Percentiles rank a stretch among this genome's conserved stretches.
Evolutionary conservation across 2,329 filamentous ascomycete species (phyloP).

Genomic region (Botrytis aclada): DNA sequence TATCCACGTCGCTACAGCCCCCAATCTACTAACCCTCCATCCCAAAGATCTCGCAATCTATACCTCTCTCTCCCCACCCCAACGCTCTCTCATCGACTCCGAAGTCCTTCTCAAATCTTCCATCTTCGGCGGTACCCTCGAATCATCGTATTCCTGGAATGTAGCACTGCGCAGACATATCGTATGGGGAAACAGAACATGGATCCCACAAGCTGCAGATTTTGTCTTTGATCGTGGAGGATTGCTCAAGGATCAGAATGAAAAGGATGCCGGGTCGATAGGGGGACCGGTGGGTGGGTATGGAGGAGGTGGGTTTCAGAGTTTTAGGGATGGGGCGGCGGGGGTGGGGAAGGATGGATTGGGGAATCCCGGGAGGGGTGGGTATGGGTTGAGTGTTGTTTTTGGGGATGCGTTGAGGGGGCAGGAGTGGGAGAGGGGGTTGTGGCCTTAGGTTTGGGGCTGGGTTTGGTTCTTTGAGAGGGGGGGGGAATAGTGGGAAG

Average conservation of each 20-base stretch:
- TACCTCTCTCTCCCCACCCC: not conserved
- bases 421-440: conserved; percentile 14
- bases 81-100: conserved; percentile 4
- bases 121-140: conserved; percentile 13
- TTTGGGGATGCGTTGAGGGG: conserved; percentile 9
- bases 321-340: conserved; percentile 17
- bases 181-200: conserved; percentile 16
- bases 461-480: not conserved
- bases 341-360: not conserved
- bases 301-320: conserved; percentile 17
- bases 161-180: conserved; percentile 12
- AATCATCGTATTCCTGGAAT: conserved; percentile 7
- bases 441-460: conserved; percentile 14
- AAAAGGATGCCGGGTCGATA: not conserved
- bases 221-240: conserved; percentile 1
- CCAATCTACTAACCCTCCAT: not conserved
- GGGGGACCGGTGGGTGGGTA: conserved; percentile 12
- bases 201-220: not conserved
- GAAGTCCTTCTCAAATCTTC: conserved; percentile 11
- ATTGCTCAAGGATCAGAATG: not conserved
- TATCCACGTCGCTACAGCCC: conserved; percentile 5
- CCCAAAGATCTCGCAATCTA: not conserved
- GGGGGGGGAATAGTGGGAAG: too few relatives aligned
- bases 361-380: not conserved
- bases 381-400: conserved; percentile 16